Conservation (phyloP, 2,329 filamentous ascomycete species). For the Aureobasidium sp. region DNA sequence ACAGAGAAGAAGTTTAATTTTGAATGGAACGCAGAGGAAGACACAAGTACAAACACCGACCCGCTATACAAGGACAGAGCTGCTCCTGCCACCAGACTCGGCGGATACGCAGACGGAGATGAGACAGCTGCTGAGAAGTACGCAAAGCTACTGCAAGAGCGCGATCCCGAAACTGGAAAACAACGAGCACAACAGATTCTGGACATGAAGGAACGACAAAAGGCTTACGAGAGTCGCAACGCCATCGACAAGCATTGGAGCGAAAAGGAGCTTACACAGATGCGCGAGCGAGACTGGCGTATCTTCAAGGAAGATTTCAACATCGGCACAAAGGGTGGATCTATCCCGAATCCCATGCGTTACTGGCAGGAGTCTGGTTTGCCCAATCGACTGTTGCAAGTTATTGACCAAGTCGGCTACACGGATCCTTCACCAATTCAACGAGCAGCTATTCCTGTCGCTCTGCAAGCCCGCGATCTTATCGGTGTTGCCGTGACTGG, state of each 20-base stretch:
- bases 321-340: constrained; percentile 92
- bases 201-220: constrained; percentile 84
- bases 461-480: constrained; percentile 91
- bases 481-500: constrained; percentile 98
- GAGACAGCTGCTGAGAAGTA: constrained; percentile 56
- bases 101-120: constrained; percentile 70
- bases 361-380: constrained; percentile 89
- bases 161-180: constrained; percentile 79
- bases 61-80: constrained; percentile 77
- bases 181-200: constrained; percentile 82
- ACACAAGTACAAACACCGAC: constrained; percentile 88
- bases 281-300: constrained; percentile 98
- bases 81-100: constrained; percentile 70
- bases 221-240: constrained; percentile 75
- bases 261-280: constrained; percentile 90
- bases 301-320: constrained; percentile 99
- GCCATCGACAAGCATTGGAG: constrained; percentile 95
- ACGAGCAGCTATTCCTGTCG: constrained; percentile 94
- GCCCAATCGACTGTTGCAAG: constrained; percentile 79
- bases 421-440: constrained; percentile 93
- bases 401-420: constrained; percentile 89
- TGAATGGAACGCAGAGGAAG: constrained; percentile 96
- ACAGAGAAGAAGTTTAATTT: constrained; percentile 99
- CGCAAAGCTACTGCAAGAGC: constrained; percentile 75
- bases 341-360: constrained; percentile 96